Evolutionary conservation across 225 moss, liverwort and hornwort genomes (phyloP), one percentile per base, ranked within the genome.

Genomic region (Lunularia cruciata): DNA sequence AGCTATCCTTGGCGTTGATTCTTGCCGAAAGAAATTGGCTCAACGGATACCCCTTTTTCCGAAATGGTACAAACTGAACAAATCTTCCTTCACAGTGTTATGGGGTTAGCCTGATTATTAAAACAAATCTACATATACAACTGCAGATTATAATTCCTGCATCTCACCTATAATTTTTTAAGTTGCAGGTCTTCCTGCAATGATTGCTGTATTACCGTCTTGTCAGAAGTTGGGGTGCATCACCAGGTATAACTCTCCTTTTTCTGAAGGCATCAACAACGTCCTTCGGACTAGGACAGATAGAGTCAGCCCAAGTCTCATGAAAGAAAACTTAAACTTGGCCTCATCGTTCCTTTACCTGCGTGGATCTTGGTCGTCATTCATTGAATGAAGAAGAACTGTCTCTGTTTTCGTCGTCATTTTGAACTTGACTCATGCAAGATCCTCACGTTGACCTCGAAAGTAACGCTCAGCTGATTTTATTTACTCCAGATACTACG

Each of bases 21-120:
- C 83, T 92, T 30, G 73, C 86, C 28, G 77, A 86, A 53, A 90
- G 79, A 71, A 73, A 85, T 42, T 83, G 81, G 63, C 78, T 71
- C 27, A 70, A 70, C 46, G 85, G 83, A 72, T 74, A 78, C 49
- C 79, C 81, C 4, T 79, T 82, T 52, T 87, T 87, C 66, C 49
- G 73, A 34, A 75, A 77, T 60, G 84, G 84, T 84, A 71, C 67
- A 73, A 35, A 10, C 5, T 38, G 43, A 39, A 61, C 12, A 34
- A 58, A 15, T 32, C 14, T 0, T 35, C n/a, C n/a, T 32, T 32
- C 14, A 58, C 57, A n/a, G n/a, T n/a, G 30, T 30, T 58, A 8
- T 4, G 13, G 3, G 12, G 26, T 54, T 10, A 12, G 15, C 2
- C 25, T 60, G 36, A 10, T 18, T 6, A 20, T 53, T 1, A 19